Base-by-base conservation (phyloP, 2,329 filamentous ascomycete genomes). In the Diaporthe vexans region DNA sequence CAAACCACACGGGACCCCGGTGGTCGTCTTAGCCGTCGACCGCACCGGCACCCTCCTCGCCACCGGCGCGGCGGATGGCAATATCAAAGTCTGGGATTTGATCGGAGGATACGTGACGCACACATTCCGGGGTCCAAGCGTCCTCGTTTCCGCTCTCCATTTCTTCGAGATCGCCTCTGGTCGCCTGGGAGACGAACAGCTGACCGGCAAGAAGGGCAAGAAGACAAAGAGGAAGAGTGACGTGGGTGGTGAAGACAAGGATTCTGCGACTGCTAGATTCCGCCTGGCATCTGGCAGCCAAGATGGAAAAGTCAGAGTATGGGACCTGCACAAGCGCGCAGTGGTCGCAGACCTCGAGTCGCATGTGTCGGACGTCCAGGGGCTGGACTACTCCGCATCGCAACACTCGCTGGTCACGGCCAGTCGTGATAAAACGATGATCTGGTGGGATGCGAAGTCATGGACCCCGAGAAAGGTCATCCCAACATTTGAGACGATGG, bases 11-110 rank as follows among this genome's bases (percentile, higher is more conserved):
- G 90, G 91, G 0, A 95, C 96, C 3, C 97, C 97, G 0, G 95
- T 98, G 1, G 92, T 98, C 1, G 94, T 96, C 11, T 88, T 96
- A 19, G 92, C 94, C 1, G 91, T 97, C 76, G 97, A 99, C 82
- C 89, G 91, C 71, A 98, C 95, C 1, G 94, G 95, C 80, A 97
- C 96, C 2, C 87, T 99, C 17, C 88, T 99, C 57, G 97, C 95
- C 21, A 98, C 96, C 21, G 97, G 97, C 76, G 94, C 94, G 65
- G 95, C 97, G 4, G 97, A 99, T 81, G 97, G 97, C 33, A 91
- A 94, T 0, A 94, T 98, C 79, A 99, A 99, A 83, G 93, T 99
- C 70, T 99, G 96, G 96, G 97, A 99, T 84, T 95, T 99, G 75
- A 88, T 89, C 67, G 94, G 93, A 58, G 97, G 97, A 29, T 98